A percentile compares a stretch with the other conserved stretches of the same genome.
Conservation (phyloP, 805 yeast species). For the Pichia manshurica region DNA sequence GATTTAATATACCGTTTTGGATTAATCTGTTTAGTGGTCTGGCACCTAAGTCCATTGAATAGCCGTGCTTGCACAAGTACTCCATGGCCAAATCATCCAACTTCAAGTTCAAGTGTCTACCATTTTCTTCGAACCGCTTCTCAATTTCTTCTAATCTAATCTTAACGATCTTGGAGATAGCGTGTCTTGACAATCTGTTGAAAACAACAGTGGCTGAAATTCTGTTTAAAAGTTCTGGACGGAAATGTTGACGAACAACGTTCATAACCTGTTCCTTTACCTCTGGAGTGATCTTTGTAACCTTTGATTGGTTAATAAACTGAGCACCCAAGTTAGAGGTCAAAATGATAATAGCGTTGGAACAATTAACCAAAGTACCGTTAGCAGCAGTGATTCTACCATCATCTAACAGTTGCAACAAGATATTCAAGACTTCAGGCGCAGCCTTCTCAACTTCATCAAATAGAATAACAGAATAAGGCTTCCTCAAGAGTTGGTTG, state of each 20-base stretch:
- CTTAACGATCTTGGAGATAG: slow-evolving; percentile 86
- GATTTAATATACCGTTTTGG: slow-evolving; percentile 81
- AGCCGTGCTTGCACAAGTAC: slow-evolving; percentile 79
- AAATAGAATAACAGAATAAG: slow-evolving; percentile 92
- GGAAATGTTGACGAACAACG: slow-evolving; percentile 80
- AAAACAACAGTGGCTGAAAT: slow-evolving; percentile 89
- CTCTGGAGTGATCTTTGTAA: slow-evolving; percentile 56
- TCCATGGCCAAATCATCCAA: slow-evolving; percentile 75
- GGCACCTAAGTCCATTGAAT: slow-evolving; percentile 92
- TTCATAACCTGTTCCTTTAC: slow-evolving; percentile 78
- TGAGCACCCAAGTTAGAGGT: slow-evolving; percentile 97
- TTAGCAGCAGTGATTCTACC: slow-evolving; percentile 93
- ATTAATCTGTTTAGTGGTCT: slow-evolving; percentile 92
- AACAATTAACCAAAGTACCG: slow-evolving; percentile 89
- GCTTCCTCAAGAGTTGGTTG: slow-evolving; percentile 83
- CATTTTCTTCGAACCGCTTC: slow-evolving; percentile 76
- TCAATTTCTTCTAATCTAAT: slow-evolving; percentile 83
- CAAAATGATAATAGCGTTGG: slow-evolving; percentile 90
- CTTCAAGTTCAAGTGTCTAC: slow-evolving; percentile 66
- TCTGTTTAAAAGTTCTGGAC: slow-evolving; percentile 97
- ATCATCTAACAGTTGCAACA: slow-evolving; percentile 90
- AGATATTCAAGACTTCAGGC: slow-evolving; percentile 90
- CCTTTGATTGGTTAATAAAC: slow-evolving; percentile 60
- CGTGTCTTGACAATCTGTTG: slow-evolving; percentile 86
- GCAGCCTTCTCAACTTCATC: slow-evolving; percentile 99